A percentile compares a stretch with the other conserved stretches of the same genome.
These are phyloP conservation scores for Talaromyces sp. DNA, from an alignment of 2,329 filamentous ascomycete species.

Conservation along the genomic window DNA sequence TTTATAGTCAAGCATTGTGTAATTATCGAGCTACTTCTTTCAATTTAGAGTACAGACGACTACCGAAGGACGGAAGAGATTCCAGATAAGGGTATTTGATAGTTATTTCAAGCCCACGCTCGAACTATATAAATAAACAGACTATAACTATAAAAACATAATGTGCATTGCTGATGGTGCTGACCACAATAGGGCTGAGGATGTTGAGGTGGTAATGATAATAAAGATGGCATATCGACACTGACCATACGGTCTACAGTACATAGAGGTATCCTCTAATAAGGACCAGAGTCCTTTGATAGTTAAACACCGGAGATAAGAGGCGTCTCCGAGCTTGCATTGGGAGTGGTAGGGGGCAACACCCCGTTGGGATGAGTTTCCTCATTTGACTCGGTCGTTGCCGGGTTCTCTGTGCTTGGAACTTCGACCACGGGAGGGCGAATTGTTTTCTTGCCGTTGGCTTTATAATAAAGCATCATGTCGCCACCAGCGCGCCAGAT, in stretches of 20 bases:
- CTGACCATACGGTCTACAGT: background rate
- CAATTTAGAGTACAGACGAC: background rate
- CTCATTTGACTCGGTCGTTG: background rate
- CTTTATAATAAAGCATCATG: constrained; percentile 82
- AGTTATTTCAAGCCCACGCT: background rate
- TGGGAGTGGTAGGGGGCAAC: background rate
- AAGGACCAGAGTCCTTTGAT: background rate
- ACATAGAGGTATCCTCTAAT: background rate
- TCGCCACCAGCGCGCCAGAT: constrained; percentile 95
- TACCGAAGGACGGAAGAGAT: background rate
- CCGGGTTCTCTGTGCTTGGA: background rate
- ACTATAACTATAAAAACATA: background rate
- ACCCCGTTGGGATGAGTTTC: constrained; percentile 3
- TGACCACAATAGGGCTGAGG: background rate
- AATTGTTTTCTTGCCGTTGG: constrained; percentile 70
- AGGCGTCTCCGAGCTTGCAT: constrained; percentile 1
- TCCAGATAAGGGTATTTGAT: background rate
- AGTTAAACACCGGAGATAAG: background rate
- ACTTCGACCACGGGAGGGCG: constrained; percentile 15
- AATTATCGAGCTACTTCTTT: background rate
- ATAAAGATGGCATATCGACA: background rate
- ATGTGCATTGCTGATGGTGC: background rate
- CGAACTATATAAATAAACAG: background rate
- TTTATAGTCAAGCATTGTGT: background rate
- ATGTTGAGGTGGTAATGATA: background rate